Percentiles rank a stretch among this genome's conserved stretches.
phyloP scores from a whole-genome alignment of 2,329 filamentous ascomycete genomes.

The Mollisiaceae sp. region DNA sequence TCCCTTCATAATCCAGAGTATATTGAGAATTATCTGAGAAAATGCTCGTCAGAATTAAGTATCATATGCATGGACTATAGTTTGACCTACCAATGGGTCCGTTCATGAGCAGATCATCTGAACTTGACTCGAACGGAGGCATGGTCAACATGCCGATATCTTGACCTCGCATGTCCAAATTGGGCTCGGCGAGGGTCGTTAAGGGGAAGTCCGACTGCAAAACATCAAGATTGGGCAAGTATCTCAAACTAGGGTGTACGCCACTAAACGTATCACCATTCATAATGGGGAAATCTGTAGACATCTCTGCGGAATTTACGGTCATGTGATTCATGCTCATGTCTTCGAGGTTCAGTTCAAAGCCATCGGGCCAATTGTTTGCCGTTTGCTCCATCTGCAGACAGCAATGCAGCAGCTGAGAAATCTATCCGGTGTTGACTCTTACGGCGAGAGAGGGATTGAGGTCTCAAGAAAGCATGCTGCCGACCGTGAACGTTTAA shows the following conservation, averaged over 20 bases:
- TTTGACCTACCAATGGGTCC: neutral
- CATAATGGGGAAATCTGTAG: neutral
- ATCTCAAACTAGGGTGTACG: conserved; percentile 1
- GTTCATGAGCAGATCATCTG: neutral
- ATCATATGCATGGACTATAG: neutral
- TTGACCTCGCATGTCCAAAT: neutral
- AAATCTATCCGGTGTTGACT: conserved; percentile 1
- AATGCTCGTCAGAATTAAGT: neutral
- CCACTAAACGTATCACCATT: neutral
- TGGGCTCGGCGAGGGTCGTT: neutral
- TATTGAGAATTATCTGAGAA: neutral
- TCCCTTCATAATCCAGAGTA: neutral
- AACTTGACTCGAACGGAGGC: neutral
- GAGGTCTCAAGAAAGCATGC: conserved; percentile 4
- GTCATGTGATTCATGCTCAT: conserved; percentile 2
- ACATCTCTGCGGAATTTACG: neutral
- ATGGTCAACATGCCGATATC: neutral
- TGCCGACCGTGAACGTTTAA: conserved; percentile 8
- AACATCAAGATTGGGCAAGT: neutral
- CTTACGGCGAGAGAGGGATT: conserved; percentile 3
- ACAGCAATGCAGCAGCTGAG: neutral
- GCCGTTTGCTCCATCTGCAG: conserved; percentile 2
- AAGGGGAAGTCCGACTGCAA: neutral
- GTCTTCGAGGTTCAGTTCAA: neutral
- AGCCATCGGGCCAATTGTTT: neutral